These are phyloP conservation scores for Reticulascus tulasneorum DNA, from an alignment of 2,329 filamentous ascomycete genomes.

Conservation along the genomic window DNA sequence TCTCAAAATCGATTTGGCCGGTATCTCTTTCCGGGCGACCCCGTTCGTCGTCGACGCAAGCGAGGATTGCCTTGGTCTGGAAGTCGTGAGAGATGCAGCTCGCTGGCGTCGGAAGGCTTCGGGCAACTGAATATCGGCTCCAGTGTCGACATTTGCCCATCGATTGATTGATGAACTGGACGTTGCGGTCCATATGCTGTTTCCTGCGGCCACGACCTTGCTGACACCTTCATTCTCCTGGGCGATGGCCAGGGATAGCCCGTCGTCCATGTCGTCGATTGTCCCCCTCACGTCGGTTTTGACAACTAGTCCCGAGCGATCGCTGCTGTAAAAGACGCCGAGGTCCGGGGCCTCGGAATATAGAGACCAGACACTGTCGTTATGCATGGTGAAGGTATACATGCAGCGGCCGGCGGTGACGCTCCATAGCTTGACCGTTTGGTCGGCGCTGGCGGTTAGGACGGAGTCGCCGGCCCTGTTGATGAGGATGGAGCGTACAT, in stretches of 20 bases:
- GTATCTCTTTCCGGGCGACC: constrained; percentile 60
- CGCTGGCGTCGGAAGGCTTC: constrained; percentile 48
- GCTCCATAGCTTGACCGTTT: constrained; percentile 98
- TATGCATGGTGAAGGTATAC: constrained; percentile 98
- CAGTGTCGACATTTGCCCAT: constrained; percentile 83
- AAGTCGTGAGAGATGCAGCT: constrained; percentile 37
- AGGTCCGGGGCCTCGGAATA: constrained; percentile 84
- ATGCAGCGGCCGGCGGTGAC: constrained; percentile 92
- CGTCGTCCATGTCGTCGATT: constrained; percentile 70
- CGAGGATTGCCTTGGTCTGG: constrained; percentile 19
- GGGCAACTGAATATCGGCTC: constrained; percentile 63
- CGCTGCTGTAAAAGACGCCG: constrained; percentile 89
- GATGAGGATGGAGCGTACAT: constrained; percentile 84
- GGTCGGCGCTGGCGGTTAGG: constrained; percentile 90
- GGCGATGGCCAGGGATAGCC: constrained; percentile 82
- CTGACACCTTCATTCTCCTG: constrained; percentile 84
- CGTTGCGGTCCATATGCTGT: constrained; percentile 86
- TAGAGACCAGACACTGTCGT: constrained; percentile 94
- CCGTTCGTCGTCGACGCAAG: constrained; percentile 29
- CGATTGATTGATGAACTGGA: constrained; percentile 88
- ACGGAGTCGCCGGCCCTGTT: constrained; percentile 86
- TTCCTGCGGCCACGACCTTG: constrained; percentile 64
- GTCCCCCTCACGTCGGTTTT: constrained; percentile 86
- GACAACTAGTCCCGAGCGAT: constrained; percentile 87
- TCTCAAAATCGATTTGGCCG: constrained; percentile 71